Conservation (phyloP, 306 rosid species). For the Lupinus albus region DNA sequence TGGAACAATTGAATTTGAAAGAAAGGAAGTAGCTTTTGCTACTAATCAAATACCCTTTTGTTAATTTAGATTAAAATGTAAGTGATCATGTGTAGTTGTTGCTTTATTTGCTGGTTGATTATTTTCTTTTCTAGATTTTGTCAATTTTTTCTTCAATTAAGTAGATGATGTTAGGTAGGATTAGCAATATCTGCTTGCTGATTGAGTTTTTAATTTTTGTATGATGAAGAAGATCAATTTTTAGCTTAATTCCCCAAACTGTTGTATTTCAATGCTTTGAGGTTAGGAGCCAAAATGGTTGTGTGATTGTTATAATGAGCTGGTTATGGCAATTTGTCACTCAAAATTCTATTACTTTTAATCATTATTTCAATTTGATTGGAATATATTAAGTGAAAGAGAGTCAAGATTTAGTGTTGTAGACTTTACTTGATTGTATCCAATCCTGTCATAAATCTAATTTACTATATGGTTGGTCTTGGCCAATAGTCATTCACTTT, state of each 20-base stretch:
- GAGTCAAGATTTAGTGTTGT: not conserved
- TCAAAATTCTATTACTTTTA: not conserved
- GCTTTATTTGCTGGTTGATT: conserved; percentile 11
- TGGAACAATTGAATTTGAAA: conserved; percentile 5
- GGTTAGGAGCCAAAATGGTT: not conserved
- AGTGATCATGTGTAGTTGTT: conserved; percentile 23
- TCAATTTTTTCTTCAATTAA: conserved; percentile 1
- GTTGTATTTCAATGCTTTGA: not conserved
- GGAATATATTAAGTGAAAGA: conserved; percentile 24
- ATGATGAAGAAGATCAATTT: conserved; percentile 13
- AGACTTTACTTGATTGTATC: not conserved
- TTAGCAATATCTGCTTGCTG: not conserved
- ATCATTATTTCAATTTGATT: conserved; percentile 16
- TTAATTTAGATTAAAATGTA: conserved; percentile 26
- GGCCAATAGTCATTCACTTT: not conserved
- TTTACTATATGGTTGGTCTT: not conserved
- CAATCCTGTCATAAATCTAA: conserved; percentile 14
- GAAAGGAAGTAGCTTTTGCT: conserved; percentile 29
- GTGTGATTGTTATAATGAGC: not conserved
- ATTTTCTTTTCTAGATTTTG: not conserved
- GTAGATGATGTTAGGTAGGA: conserved; percentile 7
- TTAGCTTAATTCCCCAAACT: not conserved
- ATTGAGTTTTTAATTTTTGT: conserved; percentile 29
- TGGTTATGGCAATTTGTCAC: not conserved
- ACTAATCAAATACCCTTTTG: not conserved